Base-by-base conservation (phyloP, 768 basidiomycete genomes). In the Leccinum sublutescens region DNA sequence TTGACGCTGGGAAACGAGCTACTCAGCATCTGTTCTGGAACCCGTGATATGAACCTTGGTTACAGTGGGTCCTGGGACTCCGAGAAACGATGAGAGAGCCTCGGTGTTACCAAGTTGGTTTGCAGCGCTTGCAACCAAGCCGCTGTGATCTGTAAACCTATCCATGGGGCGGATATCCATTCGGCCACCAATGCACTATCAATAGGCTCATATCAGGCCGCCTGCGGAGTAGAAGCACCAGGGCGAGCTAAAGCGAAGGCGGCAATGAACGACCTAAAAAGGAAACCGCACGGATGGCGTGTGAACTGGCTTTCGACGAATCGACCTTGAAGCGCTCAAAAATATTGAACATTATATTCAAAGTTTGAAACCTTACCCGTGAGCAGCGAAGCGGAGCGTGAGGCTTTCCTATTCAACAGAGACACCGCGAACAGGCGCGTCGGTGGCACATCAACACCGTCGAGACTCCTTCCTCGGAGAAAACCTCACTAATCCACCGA, bases 1-100 rank as follows among this genome's bases (percentile, higher is more conserved):
- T 63, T 54, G 31, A 25, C 54, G 54, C 38, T 59, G 51, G 19
- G 53, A 45, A 52, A 55, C 36, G 11, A n/a, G 10, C 12, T 47
- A 17, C 55, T 31, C 50, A 52, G 45, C 40, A 45, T 52, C 43
- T 17, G 47, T 48, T 21, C 23, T 25, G n/a, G 23, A 21, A 48
- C 21, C 9, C 25, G 10, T 31, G 19, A 2, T 52, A 21, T 10
- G 43, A 38, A 47, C 51, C 51, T 36, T 33, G 43, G 43, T 45
- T 19, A 19, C 43, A 21, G 19, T 12, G 9, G 29, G 29, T 31
- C 29, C 29, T 31, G 29, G 43, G 43, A 21, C 43, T 45, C 19
- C 43, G 43, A 45, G 19, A 31, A 27, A 31, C 12, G 47, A 11
- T 25, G 43, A 45, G 43, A 43, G 43, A n/a, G 10, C 43, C 43